Percentiles rank a stretch among this genome's conserved stretches.
Evolutionary conservation across 495 filamentous ascomycete species (phyloP).

Genomic region (Penicillium lividum): DNA sequence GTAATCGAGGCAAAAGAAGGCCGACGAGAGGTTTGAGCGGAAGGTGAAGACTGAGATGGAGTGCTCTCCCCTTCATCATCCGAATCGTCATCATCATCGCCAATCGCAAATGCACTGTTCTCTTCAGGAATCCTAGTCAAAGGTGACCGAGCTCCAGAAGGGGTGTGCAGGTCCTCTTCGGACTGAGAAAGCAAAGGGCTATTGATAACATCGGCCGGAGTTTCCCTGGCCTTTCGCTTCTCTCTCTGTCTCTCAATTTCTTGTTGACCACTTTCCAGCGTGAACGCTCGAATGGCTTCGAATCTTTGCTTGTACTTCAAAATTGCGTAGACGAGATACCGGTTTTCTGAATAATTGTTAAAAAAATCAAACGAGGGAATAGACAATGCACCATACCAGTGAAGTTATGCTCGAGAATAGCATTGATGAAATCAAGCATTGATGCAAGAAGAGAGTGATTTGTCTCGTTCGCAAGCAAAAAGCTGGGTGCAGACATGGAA

Average conservation of each 20-base stretch:
- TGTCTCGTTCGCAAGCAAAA: constrained; percentile 91
- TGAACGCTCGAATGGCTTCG: constrained; percentile 86
- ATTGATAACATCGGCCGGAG: constrained; percentile 27
- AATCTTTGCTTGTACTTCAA: constrained; percentile 80
- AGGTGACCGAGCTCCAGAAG: constrained; percentile 60
- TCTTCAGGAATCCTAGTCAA: constrained; percentile 83
- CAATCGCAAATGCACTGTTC: constrained; percentile 79
- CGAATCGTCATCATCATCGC: constrained; percentile 84
- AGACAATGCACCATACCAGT: constrained; percentile 54
- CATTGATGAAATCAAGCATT: constrained; percentile 86
- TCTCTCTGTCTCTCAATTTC: constrained; percentile 84
- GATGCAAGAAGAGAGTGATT: constrained; percentile 83
- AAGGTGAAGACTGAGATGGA: constrained; percentile 70
- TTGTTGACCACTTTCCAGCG: constrained; percentile 90
- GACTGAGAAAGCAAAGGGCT: constrained; percentile 55
- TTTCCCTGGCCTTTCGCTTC: constrained; percentile 66
- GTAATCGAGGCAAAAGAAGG: constrained; percentile 70
- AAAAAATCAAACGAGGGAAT: not conserved
- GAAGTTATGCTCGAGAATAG: constrained; percentile 91
- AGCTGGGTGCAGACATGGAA: constrained; percentile 92
- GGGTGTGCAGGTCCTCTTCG: constrained; percentile 70
- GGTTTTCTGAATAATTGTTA: constrained; percentile 61
- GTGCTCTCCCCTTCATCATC: constrained; percentile 67
- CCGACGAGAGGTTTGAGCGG: constrained; percentile 66
- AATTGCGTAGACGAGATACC: constrained; percentile 78